phyloP scores from a whole-genome alignment of 1,284 basidiomycete genomes.

The Volvariella surrecta region DNA sequence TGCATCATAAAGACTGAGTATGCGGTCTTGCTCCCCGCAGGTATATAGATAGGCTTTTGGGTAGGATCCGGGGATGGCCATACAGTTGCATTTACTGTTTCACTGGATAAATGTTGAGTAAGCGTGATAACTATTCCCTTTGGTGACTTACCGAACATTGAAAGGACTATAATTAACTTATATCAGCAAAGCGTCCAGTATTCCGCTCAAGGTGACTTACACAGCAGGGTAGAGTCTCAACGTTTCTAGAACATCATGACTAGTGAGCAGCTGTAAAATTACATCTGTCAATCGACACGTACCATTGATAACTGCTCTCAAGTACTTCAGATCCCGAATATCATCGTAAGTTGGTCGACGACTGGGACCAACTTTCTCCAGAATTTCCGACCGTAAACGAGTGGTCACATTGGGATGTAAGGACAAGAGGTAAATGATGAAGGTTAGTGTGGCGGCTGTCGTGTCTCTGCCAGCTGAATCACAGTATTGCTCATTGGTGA shows the following conservation, averaged over 20 bases:
- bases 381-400: conserved; percentile 39
- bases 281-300: conserved; percentile 9
- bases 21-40: conserved; percentile 39
- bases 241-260: conserved; percentile 31
- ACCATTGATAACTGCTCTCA: conserved; percentile 44
- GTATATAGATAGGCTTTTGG: conserved; percentile 43
- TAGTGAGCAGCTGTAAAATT: no score
- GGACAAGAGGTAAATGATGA: conserved; percentile 41
- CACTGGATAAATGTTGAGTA: conserved; percentile 14
- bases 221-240: conserved; percentile 54
- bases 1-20: conserved; percentile 60
- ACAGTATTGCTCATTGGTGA: no score
- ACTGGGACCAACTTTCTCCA: conserved; percentile 30
- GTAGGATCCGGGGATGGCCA: conserved; percentile 34
- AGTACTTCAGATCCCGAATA: conserved; percentile 38
- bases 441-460: conserved; percentile 37
- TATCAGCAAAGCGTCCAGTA: background rate
- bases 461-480: conserved; percentile 6
- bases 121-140: background rate
- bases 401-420: conserved; percentile 33
- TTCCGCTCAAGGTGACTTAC: conserved; percentile 21
- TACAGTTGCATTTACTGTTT: conserved; percentile 31
- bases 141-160: conserved; percentile 30
- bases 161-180: conserved; percentile 29
- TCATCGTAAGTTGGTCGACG: conserved; percentile 34